Base-by-base conservation (phyloP, 2,329 filamentous ascomycete genomes). In the Nemania serpens region DNA sequence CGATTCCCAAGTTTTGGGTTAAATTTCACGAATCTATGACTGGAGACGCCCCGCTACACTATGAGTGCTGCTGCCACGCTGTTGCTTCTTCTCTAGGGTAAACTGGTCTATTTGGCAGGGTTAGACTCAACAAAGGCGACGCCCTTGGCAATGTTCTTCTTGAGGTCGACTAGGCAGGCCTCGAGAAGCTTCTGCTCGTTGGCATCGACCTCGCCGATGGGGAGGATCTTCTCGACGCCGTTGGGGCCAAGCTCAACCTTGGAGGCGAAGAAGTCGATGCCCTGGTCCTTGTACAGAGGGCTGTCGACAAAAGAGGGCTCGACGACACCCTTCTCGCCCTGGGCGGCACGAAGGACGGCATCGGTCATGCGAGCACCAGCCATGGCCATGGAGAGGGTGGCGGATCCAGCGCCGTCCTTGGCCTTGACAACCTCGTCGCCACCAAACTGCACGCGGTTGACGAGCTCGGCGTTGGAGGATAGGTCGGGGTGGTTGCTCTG, bases 351-450 rank as follows among this genome's bases (percentile, higher is more conserved):
- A 81, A 99, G 90, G 73, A 99, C 83, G 71, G 90, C 92, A 84
- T 98, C 93, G 72, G 95, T 92, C 80, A 88, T 84, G 79, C 86
- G 85, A 75, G 86, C 85, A 78, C 94, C 94, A 70, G 94, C 94
- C 87, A 97, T 94, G 75, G 94, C 94, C 94, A 99, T 99, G 83
- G 93, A 97, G 72, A 98, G 91, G 67, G 94, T 98, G 77, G 94
- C 94, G 71, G 93, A 97, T 73, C 94, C 94, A 74, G 93, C 93
- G 80, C 94, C 95, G 77, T 94, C 93, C 91, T 98, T 98, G 81
- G 94, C 95, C 88, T 97, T 87, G 82, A 98, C 94, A 71, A 98
- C 94, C 88, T 98, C 94, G 78, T 98, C 94, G 85, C 94, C 94
- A 79, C 95, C 94, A 78, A 98, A 98, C 84, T 98, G 94, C 75